Base-by-base conservation (phyloP, 1,139 yeast species). In the Candida dubliniensis region DNA sequence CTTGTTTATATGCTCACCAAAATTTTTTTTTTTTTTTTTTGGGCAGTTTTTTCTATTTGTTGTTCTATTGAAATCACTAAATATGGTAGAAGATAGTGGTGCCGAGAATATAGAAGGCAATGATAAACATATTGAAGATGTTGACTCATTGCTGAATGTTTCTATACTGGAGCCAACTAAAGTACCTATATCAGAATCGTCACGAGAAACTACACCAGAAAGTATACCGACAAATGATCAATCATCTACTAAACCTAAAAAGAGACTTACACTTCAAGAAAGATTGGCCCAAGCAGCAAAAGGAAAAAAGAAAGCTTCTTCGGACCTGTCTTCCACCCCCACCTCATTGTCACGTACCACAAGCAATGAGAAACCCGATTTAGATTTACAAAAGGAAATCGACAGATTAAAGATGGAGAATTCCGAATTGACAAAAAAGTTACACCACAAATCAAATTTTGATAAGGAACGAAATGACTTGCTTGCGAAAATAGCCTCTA, bases 241-340 rank as follows among this genome's bases (percentile, higher is more conserved):
- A 29, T 13, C 31, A 31, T 31, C 13, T 8, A 26, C 11, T 9
- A 53, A 52, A 38, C 57, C 58, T 12, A 57, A 61, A 31, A 80
- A 81, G 54, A 71, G 87, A 53, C 66, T 85, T 36, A 77, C 95
- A 0, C 68, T 87, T 54, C 91, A 88, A 57, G 96, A 89, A 56
- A 69, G 96, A 50, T 69, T 89, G 46, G 95, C 95, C 1, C 65
- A 83, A 53, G 96, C 96, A 1, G 90, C 91, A 4, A 80, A 79
- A 53, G 71, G 77, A 2, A 74, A 68, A 38, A 63, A 61, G 40
- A 60, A 56, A 39, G 41, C 47, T 2, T 44, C 49, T 7, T 36
- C 50, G 14, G 43, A 37, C 8, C 36, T 42, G 12, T 15, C 48
- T n/a, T 40, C 47, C 2, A 33, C 47, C 8, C 45, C 50, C 3